Conservation (phyloP, 495 filamentous ascomycete genomes). For the Lepraria neglecta region DNA sequence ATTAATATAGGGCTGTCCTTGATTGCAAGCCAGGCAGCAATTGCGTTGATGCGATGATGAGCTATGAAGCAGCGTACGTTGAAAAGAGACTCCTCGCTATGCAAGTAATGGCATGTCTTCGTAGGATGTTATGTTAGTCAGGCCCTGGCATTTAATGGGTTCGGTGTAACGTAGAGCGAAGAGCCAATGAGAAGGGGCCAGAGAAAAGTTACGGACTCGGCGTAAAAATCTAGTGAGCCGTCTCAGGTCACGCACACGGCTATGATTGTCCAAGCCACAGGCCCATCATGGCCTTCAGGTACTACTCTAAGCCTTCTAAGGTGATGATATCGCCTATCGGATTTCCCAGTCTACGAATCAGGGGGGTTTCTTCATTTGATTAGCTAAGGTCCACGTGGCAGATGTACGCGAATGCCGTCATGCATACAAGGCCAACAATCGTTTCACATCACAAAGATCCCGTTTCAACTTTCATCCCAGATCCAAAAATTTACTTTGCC, state of each 20-base stretch:
- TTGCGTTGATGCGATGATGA: neutral
- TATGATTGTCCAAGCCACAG: neutral
- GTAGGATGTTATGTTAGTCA: conserved; percentile 4
- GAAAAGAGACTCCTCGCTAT: conserved; percentile 5
- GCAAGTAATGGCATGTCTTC: conserved; percentile 3
- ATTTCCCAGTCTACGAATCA: neutral
- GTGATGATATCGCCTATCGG: conserved; percentile 7
- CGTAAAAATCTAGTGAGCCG: neutral
- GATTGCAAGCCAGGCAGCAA: neutral
- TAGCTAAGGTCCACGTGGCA: conserved; percentile 3
- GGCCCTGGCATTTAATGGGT: neutral
- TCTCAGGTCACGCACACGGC: neutral
- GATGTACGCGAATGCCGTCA: conserved; percentile 4
- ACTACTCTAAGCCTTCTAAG: neutral
- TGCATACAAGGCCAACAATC: conserved; percentile 8
- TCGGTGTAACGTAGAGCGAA: conserved; percentile 9
- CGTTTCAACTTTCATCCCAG: too few species aligned
- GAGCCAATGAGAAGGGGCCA: neutral
- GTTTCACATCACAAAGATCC: neutral
- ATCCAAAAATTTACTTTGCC: too few species aligned
- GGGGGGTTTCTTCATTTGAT: neutral
- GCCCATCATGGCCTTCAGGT: neutral
- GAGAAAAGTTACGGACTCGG: neutral
- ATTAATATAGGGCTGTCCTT: neutral
- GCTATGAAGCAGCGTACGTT: neutral